Conservation (phyloP, 192 early-diverging fungal species). For the Backusella parvicylindrica region DNA sequence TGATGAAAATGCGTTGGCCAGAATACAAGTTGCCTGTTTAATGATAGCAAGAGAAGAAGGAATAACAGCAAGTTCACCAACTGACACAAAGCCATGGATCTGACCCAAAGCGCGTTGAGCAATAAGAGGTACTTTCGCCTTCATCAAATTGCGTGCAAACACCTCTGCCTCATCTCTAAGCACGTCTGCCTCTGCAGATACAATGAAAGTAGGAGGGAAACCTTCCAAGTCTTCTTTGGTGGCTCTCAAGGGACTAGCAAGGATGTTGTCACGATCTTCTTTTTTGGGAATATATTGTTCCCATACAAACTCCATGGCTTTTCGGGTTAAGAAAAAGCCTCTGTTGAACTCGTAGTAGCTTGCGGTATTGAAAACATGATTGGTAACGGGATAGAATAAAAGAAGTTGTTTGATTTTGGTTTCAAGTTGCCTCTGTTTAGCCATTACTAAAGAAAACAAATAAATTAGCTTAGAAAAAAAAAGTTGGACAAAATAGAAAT, state of each 20-base stretch:
- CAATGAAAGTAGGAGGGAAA: constrained; percentile 13
- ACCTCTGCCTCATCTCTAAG: constrained; percentile 25
- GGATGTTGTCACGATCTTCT: not conserved
- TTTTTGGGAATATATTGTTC: constrained; percentile 7
- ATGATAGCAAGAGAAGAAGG: not conserved
- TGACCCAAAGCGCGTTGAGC: constrained; percentile 24
- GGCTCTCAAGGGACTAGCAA: not conserved
- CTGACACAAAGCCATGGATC: constrained; percentile 13
- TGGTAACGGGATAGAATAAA: constrained; percentile 15
- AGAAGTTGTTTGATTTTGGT: not conserved
- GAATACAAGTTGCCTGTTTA: not conserved
- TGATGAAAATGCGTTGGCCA: not conserved
- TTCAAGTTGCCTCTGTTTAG: not conserved
- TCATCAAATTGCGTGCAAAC: constrained; percentile 8
- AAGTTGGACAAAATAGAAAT: not conserved
- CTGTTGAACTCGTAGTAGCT: not conserved
- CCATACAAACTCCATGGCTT: constrained; percentile 12
- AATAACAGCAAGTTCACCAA: not conserved
- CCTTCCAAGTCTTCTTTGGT: constrained; percentile 4
- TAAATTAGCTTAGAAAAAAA: not conserved
- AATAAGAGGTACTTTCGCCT: constrained; percentile 14
- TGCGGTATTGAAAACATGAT: not conserved
- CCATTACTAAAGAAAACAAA: not conserved
- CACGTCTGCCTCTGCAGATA: constrained; percentile 24
- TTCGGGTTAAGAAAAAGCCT: not conserved